Conservation (phyloP, 164 flowering plant genomes). For the Aristolochia contorta region DNA sequence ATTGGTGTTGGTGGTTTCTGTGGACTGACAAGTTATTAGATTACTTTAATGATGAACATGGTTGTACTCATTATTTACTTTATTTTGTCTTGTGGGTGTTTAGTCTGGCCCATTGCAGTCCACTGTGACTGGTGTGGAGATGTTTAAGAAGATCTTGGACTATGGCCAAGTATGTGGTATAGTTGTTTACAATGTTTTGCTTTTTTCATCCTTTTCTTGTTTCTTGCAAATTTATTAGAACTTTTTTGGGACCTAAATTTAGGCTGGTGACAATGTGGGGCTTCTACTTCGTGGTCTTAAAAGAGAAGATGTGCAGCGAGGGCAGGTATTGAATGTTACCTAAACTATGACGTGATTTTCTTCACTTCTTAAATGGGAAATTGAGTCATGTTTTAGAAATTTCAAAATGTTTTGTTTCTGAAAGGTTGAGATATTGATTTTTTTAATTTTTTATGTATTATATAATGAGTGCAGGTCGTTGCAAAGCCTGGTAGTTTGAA, state of each 20-base stretch:
- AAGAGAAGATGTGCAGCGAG: slow-evolving; percentile 80
- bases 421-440: too few species aligned
- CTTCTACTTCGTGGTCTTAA: slow-evolving; percentile 94
- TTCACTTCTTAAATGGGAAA: background rate
- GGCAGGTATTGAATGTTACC: slow-evolving; percentile 39
- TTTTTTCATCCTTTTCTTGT: background rate
- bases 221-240: background rate
- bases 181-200: background rate
- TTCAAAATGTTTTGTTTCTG: too few species aligned
- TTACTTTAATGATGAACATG: background rate
- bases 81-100: slow-evolving; percentile 9
- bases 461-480: slow-evolving; percentile 45
- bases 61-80: slow-evolving; percentile 2
- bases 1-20: background rate
- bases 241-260: slow-evolving; percentile 7
- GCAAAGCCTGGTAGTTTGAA: slow-evolving; percentile 75
- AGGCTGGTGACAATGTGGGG: slow-evolving; percentile 99
- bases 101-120: slow-evolving; percentile 63
- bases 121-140: slow-evolving; percentile 94
- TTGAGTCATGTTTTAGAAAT: background rate
- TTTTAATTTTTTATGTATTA: too few species aligned
- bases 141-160: slow-evolving; percentile 95
- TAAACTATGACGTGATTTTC: background rate
- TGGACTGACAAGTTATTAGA: background rate
- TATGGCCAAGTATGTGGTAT: slow-evolving; percentile 57